Base-by-base conservation (phyloP, 2,329 filamentous ascomycete genomes). In the Albophoma yamanashiensis region DNA sequence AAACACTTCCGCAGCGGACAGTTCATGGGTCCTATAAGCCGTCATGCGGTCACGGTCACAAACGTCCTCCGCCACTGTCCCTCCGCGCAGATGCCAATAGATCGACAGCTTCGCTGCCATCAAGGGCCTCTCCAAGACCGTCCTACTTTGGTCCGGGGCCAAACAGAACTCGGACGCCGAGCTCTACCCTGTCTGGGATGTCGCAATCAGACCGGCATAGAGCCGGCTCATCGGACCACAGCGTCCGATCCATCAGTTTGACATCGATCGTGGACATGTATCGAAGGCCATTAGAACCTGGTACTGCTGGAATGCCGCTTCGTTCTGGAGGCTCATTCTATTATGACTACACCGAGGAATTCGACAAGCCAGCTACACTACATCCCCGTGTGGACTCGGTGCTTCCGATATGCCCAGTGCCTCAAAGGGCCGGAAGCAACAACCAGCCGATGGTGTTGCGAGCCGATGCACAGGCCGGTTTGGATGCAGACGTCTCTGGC, bases 301-400 rank as follows among this genome's bases (percentile, higher is more conserved):
- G 68, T 50, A 68, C 65, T 25, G 64, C 64, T 40, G 68, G 65
- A 4, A 69, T 67, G 42, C 61, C 66, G 38, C 62, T 70, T n/a
- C 71, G 69, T 59, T 64, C 70, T 55, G 60, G 65, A 42, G 66
- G 73, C 61, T 71, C 77, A 52, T 73, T 77, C 45, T 82, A 81
- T 65, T 82, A 82, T 62, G 80, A 83, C 65, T 82, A 82, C 64
- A 78, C 74, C 22, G 80, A 82, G 63, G 76, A 75, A 3, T 82
- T 82, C 58, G 77, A 80, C 22, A 71, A 67, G 53, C 68, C 66
- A 22, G 60, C 62, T 25, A 61, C 66, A 38, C 64, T 57, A 14
- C 59, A 65, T 4, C 65, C 56, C 8, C 56, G 65, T 9, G 45
- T 61, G 6, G 60, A 65, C 4, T 42, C 62, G 38, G 59, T 58